phyloP scores from a whole-genome alignment of 2,329 filamentous ascomycete genomes.

The Hortaea werneckii region DNA sequence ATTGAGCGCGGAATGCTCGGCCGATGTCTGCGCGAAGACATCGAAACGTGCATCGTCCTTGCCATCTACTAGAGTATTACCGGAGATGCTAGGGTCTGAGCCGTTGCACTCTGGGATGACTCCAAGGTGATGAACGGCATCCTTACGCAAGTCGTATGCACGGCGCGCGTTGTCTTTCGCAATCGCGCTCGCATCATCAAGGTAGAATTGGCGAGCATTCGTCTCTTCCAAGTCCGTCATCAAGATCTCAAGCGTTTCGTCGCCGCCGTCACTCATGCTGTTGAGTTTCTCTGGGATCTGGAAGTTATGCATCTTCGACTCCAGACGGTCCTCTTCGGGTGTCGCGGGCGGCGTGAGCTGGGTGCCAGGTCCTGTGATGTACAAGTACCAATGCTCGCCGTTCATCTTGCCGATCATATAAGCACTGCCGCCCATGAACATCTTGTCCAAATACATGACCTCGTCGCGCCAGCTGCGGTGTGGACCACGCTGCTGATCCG shows the following conservation, averaged over 20 bases:
- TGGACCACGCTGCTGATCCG: constrained; percentile 84
- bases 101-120: constrained; percentile 45
- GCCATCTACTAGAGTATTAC: constrained; percentile 25
- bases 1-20: constrained; percentile 50
- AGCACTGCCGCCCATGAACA: constrained; percentile 84
- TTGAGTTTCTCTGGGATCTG: constrained; percentile 45
- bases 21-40: constrained; percentile 68
- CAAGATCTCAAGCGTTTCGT: constrained; percentile 64
- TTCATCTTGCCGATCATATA: constrained; percentile 99
- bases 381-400: constrained; percentile 97
- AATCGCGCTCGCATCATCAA: constrained; percentile 78
- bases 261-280: constrained; percentile 31
- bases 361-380: constrained; percentile 79
- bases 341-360: constrained; percentile 73
- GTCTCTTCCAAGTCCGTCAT: constrained; percentile 59
- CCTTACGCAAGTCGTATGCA: constrained; percentile 52
- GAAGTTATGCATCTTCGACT: constrained; percentile 50
- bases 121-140: constrained; percentile 49
- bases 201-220: constrained; percentile 59
- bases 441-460: constrained; percentile 81
- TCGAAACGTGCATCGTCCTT: constrained; percentile 50
- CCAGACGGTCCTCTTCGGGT: constrained; percentile 45
- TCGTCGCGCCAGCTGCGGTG: constrained; percentile 98
- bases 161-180: constrained; percentile 68
- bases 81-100: constrained; percentile 26